Percentiles rank a stretch among this genome's conserved stretches.
Conservation (phyloP, 352 stramenopile genomes). For the Globisporangium uncinulatum region DNA sequence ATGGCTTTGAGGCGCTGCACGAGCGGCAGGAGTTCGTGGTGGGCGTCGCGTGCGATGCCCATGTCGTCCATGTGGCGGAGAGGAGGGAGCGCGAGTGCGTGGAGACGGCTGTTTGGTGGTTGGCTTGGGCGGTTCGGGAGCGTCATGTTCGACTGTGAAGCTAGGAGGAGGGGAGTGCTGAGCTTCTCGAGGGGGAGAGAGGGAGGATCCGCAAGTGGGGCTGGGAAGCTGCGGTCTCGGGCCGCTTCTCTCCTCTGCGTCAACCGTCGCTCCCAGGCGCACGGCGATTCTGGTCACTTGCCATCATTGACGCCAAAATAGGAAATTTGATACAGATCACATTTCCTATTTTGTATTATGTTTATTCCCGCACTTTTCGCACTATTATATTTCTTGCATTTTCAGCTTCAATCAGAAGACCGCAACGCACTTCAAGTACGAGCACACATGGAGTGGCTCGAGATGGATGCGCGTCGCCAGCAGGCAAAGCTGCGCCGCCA, state of each 20-base stretch:
- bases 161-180: too few species aligned
- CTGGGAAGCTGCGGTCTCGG: not conserved
- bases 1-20: slow-evolving; percentile 40
- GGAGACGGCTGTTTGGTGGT: slow-evolving; percentile 9
- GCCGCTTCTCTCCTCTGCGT: slow-evolving; percentile 1
- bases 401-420: not conserved
- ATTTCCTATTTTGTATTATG: too few species aligned
- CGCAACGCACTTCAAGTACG: not conserved
- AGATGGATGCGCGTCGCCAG: slow-evolving; percentile 41
- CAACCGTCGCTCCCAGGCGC: not conserved
- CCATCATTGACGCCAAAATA: not conserved
- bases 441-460: slow-evolving; percentile 37
- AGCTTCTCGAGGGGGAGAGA: not conserved
- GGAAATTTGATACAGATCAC: too few species aligned
- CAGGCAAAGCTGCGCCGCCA: slow-evolving; percentile 32
- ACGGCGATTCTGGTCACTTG: not conserved
- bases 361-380: too few species aligned
- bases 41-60: slow-evolving; percentile 10
- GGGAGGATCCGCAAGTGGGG: not conserved
- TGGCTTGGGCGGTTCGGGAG: slow-evolving; percentile 39
- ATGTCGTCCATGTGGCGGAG: slow-evolving; percentile 5
- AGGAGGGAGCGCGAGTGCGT: not conserved
- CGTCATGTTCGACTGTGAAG: slow-evolving; percentile 42
- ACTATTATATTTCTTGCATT: too few species aligned
- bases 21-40: slow-evolving; percentile 32